Evolutionary conservation across 148 eudicot species (phyloP).

Genomic region (Chenopodium suecicum): DNA sequence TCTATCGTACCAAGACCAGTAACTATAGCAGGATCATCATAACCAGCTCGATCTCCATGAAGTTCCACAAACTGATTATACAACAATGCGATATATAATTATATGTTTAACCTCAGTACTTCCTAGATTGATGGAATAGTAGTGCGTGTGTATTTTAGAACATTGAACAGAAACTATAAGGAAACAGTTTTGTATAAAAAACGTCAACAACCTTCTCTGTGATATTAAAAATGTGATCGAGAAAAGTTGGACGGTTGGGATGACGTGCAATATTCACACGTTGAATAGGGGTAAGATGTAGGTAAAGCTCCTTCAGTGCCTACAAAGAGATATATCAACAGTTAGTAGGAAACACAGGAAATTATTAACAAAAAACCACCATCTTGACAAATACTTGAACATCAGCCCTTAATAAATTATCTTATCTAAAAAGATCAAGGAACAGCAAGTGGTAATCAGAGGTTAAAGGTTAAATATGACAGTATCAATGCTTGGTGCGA

Average conservation of each 20-base stretch:
- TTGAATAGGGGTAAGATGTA: slow-evolving; percentile 80
- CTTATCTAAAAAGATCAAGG: no score
- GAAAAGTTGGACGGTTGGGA: slow-evolving; percentile 92
- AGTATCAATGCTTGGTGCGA: no score
- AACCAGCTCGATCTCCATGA: slow-evolving; percentile 89
- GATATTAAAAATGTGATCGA: slow-evolving; percentile 80
- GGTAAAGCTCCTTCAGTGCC: slow-evolving; percentile 77
- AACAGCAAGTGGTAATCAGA: no score
- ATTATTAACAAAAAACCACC: background rate
- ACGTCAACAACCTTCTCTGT: slow-evolving; percentile 67
- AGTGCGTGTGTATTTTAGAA: background rate
- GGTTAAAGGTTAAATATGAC: no score
- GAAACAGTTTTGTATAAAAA: no score
- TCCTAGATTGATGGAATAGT: background rate
- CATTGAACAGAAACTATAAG: slow-evolving; percentile 5
- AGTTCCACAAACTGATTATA: slow-evolving; percentile 74
- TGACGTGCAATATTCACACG: slow-evolving; percentile 92
- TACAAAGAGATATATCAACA: slow-evolving; percentile 34
- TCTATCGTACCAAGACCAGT: slow-evolving; percentile 80
- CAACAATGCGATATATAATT: slow-evolving; percentile 13
- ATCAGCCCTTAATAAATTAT: no score
- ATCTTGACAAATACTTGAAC: background rate
- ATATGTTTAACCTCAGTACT: background rate
- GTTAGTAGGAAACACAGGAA: background rate
- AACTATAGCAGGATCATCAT: slow-evolving; percentile 91